Evolutionary conservation across 192 early-diverging fungal genomes (phyloP).

Genomic region (Umbelopsis isabellina): DNA sequence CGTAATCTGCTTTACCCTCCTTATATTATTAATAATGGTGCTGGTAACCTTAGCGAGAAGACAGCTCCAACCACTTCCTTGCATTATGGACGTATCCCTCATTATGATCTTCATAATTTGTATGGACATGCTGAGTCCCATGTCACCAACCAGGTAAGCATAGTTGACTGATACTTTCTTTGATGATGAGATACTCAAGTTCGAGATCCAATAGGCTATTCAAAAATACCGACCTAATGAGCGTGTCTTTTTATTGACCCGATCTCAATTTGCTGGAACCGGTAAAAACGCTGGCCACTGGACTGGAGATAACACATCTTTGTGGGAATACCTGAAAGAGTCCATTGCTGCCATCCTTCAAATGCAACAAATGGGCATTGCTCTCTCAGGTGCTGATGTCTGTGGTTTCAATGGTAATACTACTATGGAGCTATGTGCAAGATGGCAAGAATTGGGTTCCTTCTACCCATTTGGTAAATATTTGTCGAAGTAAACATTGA

Average conservation of each 20-base stretch:
- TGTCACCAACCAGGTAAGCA: conserved; percentile 29
- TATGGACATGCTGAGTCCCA: conserved; percentile 37
- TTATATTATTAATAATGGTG: conserved; percentile 55
- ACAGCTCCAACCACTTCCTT: conserved; percentile 52
- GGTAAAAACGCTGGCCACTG: conserved; percentile 43
- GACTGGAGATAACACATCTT: conserved; percentile 65
- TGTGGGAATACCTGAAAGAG: conserved; percentile 58
- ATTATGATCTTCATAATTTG: conserved; percentile 38
- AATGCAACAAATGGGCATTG: conserved; percentile 74
- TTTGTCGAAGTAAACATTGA: background rate
- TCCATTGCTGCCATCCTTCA: conserved; percentile 65
- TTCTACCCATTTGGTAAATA: conserved; percentile 33
- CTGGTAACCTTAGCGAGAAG: conserved; percentile 47
- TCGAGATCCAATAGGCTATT: conserved; percentile 4
- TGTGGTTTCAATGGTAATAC: conserved; percentile 67
- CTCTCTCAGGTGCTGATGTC: conserved; percentile 71
- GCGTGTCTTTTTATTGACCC: conserved; percentile 62
- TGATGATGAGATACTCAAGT: no score
- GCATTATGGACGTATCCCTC: conserved; percentile 28
- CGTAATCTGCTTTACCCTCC: conserved; percentile 45
- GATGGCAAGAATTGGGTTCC: conserved; percentile 67
- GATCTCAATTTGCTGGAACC: conserved; percentile 67
- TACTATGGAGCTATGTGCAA: conserved; percentile 63
- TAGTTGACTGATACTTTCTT: background rate
- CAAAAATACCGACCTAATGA: conserved; percentile 5